These are phyloP conservation scores for Fusarium secorum DNA, from an alignment of 2,329 filamentous ascomycete genomes.

Conservation along the genomic window DNA sequence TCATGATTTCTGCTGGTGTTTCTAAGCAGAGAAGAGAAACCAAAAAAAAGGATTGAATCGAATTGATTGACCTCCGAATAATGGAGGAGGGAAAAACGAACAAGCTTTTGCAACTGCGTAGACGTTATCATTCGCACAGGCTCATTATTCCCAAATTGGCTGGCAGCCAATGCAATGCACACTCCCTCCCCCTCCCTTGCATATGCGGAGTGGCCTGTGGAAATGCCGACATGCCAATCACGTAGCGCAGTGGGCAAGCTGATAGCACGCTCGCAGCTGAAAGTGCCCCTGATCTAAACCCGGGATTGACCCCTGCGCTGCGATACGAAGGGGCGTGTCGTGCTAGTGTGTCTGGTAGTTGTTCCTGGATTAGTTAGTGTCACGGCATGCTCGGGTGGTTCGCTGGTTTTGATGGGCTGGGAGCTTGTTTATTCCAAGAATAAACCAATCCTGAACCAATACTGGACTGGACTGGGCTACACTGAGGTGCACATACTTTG, in stretches of 20 bases:
- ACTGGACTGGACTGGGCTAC: not conserved
- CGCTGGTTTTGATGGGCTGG: not conserved
- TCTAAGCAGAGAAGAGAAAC: not conserved
- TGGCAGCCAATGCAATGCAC: not conserved
- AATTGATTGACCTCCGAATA: not conserved
- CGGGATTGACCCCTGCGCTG: slow-evolving; percentile 8
- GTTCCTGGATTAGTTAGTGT: slow-evolving; percentile 8
- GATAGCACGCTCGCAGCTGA: slow-evolving; percentile 25
- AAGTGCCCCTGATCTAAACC: slow-evolving; percentile 29
- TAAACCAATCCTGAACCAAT: slow-evolving; percentile 6
- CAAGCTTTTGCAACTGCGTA: slow-evolving; percentile 9
- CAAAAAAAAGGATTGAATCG: not conserved
- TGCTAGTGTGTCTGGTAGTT: not conserved
- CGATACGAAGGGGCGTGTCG: slow-evolving; percentile 23
- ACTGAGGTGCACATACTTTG: slow-evolving; percentile 7
- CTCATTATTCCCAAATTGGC: not conserved
- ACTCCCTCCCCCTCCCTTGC: slow-evolving; percentile 10
- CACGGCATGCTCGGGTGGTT: slow-evolving; percentile 6
- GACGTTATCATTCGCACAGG: slow-evolving; percentile 17
- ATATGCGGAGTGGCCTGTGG: not conserved
- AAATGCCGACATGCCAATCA: slow-evolving; percentile 31
- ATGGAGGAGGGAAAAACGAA: slow-evolving; percentile 3
- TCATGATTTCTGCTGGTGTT: slow-evolving; percentile 43
- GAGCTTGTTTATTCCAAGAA: slow-evolving; percentile 20
- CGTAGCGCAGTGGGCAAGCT: slow-evolving; percentile 4